phyloP scores from a whole-genome alignment of 1,284 basidiomycete species.

The Somion occarium region DNA sequence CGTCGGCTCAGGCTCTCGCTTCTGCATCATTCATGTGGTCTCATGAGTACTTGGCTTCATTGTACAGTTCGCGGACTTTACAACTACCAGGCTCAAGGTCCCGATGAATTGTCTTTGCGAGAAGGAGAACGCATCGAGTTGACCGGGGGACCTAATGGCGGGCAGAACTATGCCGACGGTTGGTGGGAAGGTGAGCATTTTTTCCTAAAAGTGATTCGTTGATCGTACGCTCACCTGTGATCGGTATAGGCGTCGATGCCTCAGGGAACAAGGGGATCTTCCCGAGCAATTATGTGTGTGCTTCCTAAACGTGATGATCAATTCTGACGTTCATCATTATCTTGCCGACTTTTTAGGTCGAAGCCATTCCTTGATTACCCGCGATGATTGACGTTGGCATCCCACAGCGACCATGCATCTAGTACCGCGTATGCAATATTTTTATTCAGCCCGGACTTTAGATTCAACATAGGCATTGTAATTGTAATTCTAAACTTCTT shows the following conservation, averaged over 20 bases:
- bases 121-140: conserved; percentile 63
- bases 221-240: conserved; percentile 13
- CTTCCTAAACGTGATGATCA: not conserved
- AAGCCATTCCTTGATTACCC: conserved; percentile 13
- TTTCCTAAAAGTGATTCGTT: not conserved
- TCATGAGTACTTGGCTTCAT: too few relatives aligned
- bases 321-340: conserved; percentile 8
- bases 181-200: conserved; percentile 74
- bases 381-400: too few relatives aligned
- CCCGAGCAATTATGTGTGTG: conserved; percentile 78
- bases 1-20: not conserved
- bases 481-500: too few relatives aligned
- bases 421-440: too few relatives aligned
- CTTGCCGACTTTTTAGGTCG: conserved; percentile 13
- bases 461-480: too few relatives aligned
- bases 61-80: conserved; percentile 67
- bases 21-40: conserved; percentile 9
- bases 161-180: conserved; percentile 63
- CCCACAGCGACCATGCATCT: too few relatives aligned
- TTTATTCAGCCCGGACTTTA: too few relatives aligned
- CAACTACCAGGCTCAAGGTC: conserved; percentile 58
- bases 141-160: conserved; percentile 53
- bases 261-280: conserved; percentile 71
- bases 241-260: conserved; percentile 49
- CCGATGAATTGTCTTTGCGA: conserved; percentile 63